phyloP scores from a whole-genome alignment of 345 rosid genomes.

The Anacardium occidentale region DNA sequence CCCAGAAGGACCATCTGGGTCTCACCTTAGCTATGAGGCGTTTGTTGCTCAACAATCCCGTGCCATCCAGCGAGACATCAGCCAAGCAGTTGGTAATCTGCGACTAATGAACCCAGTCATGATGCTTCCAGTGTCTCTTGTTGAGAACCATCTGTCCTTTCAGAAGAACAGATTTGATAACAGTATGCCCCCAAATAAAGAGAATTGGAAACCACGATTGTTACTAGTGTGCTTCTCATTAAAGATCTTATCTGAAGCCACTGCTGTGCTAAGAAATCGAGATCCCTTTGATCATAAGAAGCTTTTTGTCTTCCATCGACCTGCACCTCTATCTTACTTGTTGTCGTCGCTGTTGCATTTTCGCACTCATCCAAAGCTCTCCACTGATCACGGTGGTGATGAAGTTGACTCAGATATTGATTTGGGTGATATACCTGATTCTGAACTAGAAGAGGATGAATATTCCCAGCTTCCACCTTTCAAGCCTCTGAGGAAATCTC shows the following conservation, averaged over 20 bases:
- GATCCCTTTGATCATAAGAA: slow-evolving; percentile 28
- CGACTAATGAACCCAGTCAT: slow-evolving; percentile 36
- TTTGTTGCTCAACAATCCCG: slow-evolving; percentile 46
- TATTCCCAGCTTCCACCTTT: slow-evolving; percentile 47
- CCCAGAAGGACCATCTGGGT: slow-evolving; percentile 46
- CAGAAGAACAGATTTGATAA: slow-evolving; percentile 29
- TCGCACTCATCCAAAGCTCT: slow-evolving; percentile 35
- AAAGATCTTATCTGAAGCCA: slow-evolving; percentile 50
- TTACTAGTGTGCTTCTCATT: slow-evolving; percentile 56
- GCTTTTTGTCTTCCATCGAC: slow-evolving; percentile 30
- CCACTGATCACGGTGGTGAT: slow-evolving; percentile 31
- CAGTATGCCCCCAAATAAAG: slow-evolving; percentile 39
- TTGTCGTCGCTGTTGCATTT: slow-evolving; percentile 48
- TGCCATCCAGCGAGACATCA: slow-evolving; percentile 45
- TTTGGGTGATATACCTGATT: slow-evolving; percentile 27
- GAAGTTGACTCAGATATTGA: slow-evolving; percentile 32
- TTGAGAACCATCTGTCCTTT: slow-evolving; percentile 51
- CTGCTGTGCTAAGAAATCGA: slow-evolving; percentile 27
- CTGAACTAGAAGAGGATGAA: slow-evolving; percentile 36
- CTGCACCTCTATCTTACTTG: slow-evolving; percentile 42
- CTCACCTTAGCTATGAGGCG: slow-evolving; percentile 46
- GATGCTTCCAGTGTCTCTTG: slow-evolving; percentile 52
- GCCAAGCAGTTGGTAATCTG: slow-evolving; percentile 50
- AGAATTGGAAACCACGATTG: slow-evolving; percentile 56
- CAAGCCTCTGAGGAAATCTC: slow-evolving; percentile 41